These are phyloP conservation scores for Harringtonia aguacate DNA, from an alignment of 2,329 filamentous ascomycete species.

Conservation along the genomic window DNA sequence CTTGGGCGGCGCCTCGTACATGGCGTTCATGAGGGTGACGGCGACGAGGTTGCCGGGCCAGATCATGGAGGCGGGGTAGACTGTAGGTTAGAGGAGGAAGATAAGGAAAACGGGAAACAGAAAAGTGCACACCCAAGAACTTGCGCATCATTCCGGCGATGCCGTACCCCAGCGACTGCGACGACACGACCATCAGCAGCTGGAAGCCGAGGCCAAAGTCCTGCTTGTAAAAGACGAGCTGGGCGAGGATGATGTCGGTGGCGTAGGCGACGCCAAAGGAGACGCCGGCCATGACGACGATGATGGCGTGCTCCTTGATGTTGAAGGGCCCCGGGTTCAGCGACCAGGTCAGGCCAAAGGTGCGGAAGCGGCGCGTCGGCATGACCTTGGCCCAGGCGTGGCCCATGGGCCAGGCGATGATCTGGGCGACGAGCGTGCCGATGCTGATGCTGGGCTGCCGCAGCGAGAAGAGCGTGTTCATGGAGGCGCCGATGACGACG, in stretches of 20 bases:
- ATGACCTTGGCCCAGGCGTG: slow-evolving; percentile 48
- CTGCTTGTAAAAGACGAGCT: slow-evolving; percentile 61
- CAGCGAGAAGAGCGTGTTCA: slow-evolving; percentile 54
- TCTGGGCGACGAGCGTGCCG: slow-evolving; percentile 50
- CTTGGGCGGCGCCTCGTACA: slow-evolving; percentile 51
- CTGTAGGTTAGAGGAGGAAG: slow-evolving; percentile 17
- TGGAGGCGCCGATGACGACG: slow-evolving; percentile 44
- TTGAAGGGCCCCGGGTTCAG: slow-evolving; percentile 62
- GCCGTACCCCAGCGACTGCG: slow-evolving; percentile 59
- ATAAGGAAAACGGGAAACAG: slow-evolving; percentile 2
- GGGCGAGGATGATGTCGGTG: slow-evolving; percentile 63
- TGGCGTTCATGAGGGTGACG: slow-evolving; percentile 58
- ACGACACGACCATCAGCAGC: slow-evolving; percentile 55
- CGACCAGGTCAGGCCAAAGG: slow-evolving; percentile 42
- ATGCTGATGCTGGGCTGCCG: slow-evolving; percentile 51
- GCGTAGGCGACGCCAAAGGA: slow-evolving; percentile 61
- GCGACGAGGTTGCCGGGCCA: slow-evolving; percentile 60
- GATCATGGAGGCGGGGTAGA: slow-evolving; percentile 61
- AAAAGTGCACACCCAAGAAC: slow-evolving; percentile 41
- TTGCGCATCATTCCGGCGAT: slow-evolving; percentile 57
- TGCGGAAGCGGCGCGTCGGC: slow-evolving; percentile 36
- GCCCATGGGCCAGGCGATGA: slow-evolving; percentile 54
- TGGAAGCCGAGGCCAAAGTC: slow-evolving; percentile 57
- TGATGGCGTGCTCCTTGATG: slow-evolving; percentile 58
- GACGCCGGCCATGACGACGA: slow-evolving; percentile 61